A percentile compares a stretch with the other conserved stretches of the same genome.
Conservation (phyloP, 2,329 filamentous ascomycete genomes). For the Penicillium crustosum region DNA sequence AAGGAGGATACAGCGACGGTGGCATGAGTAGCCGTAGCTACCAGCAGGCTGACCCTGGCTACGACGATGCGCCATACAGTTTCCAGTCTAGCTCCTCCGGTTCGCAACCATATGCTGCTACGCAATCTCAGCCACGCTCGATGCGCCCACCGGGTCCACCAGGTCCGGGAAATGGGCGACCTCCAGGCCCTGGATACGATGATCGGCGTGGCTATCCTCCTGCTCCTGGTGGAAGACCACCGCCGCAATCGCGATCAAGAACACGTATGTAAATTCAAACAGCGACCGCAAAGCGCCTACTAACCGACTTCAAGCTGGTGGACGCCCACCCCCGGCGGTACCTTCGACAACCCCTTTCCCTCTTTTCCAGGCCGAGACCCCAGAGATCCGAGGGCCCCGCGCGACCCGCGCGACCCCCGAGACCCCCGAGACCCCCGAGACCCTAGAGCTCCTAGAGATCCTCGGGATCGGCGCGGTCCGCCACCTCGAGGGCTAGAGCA, state of each 20-base stretch:
- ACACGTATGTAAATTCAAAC: slow-evolving; percentile 32
- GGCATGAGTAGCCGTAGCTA: slow-evolving; percentile 29
- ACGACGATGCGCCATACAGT: slow-evolving; percentile 30
- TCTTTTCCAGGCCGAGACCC: slow-evolving; percentile 31
- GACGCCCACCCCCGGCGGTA: slow-evolving; percentile 39
- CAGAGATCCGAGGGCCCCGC: slow-evolving; percentile 1
- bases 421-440: slow-evolving; percentile 32
- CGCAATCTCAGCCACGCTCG: slow-evolving; percentile 32
- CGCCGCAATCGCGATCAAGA: slow-evolving; percentile 33
- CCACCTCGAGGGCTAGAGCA: slow-evolving; percentile 38
- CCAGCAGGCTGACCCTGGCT: slow-evolving; percentile 25
- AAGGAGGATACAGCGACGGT: slow-evolving; percentile 29
- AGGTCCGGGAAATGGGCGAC: slow-evolving; percentile 30
- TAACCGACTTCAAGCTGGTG: slow-evolving; percentile 19
- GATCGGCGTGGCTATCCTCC: slow-evolving; percentile 27
- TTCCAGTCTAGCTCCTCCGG: slow-evolving; percentile 29
- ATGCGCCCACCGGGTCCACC: slow-evolving; percentile 34
- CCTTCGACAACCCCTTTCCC: slow-evolving; percentile 54
- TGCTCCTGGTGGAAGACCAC: slow-evolving; percentile 29
- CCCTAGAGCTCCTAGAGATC: slow-evolving; percentile 34
- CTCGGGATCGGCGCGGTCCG: slow-evolving; percentile 34
- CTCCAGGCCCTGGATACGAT: slow-evolving; percentile 25
- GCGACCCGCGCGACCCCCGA: slow-evolving; percentile 18
- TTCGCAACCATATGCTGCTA: slow-evolving; percentile 28
- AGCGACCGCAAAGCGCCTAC: not conserved